Evolutionary conservation across 2,329 filamentous ascomycete species (phyloP), one percentile per base, ranked within the genome.

Genomic region (Penicillium brevicompactum): DNA sequence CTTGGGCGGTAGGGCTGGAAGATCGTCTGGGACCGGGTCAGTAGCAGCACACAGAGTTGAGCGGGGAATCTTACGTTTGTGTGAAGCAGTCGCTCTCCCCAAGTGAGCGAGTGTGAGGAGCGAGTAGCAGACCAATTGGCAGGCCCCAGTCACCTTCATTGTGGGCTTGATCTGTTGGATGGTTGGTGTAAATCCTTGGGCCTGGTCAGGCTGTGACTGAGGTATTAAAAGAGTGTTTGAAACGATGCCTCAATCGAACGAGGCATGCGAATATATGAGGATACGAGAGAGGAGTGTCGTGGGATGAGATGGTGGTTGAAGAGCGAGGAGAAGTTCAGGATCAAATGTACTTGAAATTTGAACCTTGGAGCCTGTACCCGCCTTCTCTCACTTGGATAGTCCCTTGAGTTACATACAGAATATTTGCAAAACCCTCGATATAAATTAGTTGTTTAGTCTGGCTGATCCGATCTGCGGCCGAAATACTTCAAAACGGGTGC

Each of bases 1-100:
- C 8, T 24, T 55, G 11, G 41, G 24, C 1, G 54, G 24, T 10
- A 46, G 48, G 3, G 42, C 27, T 49, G 56, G 51, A 13, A 57
- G 44, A 13, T 45, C 56, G 57, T 27, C 21, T 43, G 4, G 24
- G 24, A 6, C 24, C 11, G 2, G 40, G 14, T 8, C 4, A 40
- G 54, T 18, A 61, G 49, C 7, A 38, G n/a, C 22, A 43, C 4
- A 5, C n/a, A 5, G n/a, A 37, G 6, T 37, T 37, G 34, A 16
- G 13, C 4, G 4, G 34, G 13, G 2, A 5, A 5, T n/a, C 41
- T 51, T 27, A 51, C 52, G 22, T 14, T 45, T 11, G 4, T 46
- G 46, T 1, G 41, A 34, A 11, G 4, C 4, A 18, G 27, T 46
- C 9, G 41, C 46, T 34, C 2, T 18, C 9, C 52, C n/a, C 5